Conservation (phyloP, 176 grass and related monocot species). For the Lolium rigidum region DNA sequence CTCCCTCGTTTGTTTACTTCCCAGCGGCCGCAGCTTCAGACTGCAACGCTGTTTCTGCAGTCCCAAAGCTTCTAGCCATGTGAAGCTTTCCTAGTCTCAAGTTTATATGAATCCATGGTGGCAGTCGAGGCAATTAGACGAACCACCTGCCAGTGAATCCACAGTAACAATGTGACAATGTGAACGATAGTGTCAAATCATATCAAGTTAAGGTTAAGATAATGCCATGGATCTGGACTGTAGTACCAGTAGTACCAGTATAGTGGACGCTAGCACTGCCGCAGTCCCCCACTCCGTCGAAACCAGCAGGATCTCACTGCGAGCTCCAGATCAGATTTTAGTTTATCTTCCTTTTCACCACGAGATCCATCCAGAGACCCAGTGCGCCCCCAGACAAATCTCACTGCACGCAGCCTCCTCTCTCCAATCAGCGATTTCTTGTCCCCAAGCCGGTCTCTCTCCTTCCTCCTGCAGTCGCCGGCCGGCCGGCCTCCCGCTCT, state of each 20-base stretch:
- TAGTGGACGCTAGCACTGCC: background rate
- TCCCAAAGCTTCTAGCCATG: background rate
- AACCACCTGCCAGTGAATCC: background rate
- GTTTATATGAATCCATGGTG: background rate
- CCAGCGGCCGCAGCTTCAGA: no score
- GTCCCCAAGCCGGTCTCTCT: background rate
- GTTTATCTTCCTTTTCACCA: background rate
- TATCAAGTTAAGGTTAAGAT: background rate
- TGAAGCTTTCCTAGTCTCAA: background rate
- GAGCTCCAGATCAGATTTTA: constrained; percentile 41
- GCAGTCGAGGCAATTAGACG: background rate
- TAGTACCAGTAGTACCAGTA: background rate
- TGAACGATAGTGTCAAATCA: no score
- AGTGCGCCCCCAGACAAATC: constrained; percentile 18
- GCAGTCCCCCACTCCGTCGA: background rate
- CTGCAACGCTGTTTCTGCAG: background rate
- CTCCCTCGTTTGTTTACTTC: background rate
- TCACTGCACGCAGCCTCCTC: background rate
- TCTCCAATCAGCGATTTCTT: constrained; percentile 6
- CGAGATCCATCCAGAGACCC: background rate
- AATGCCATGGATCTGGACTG: background rate
- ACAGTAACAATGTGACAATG: background rate
- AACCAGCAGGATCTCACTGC: constrained; percentile 44
- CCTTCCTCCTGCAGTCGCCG: background rate
- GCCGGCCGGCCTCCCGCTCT: background rate